These are phyloP conservation scores for Alternaria sp. DNA, from an alignment of 2,329 filamentous ascomycete genomes.

Conservation along the genomic window DNA sequence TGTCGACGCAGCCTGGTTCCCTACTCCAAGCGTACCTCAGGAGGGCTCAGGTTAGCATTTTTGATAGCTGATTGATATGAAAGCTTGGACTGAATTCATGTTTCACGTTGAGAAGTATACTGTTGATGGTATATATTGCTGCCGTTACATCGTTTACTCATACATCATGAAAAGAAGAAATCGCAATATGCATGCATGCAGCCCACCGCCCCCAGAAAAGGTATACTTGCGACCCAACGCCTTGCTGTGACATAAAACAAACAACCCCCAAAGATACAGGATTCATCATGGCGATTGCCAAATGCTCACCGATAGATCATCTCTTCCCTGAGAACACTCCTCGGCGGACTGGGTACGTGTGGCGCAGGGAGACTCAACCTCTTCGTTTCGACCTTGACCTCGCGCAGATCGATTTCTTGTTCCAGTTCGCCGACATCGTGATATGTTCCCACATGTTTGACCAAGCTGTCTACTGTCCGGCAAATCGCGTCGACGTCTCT, in stretches of 20 bases:
- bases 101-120: not conserved
- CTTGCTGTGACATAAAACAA: not conserved
- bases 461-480: conserved; percentile 42
- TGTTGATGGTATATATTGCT: not conserved
- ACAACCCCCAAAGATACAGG: not conserved
- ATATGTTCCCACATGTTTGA: conserved; percentile 45
- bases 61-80: not conserved
- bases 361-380: conserved; percentile 30
- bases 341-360: conserved; percentile 17
- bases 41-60: not conserved
- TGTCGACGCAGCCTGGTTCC: not conserved
- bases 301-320: conserved; percentile 21
- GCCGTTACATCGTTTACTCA: not conserved
- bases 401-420: conserved; percentile 39
- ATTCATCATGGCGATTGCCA: not conserved
- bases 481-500: conserved; percentile 46
- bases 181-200: not conserved
- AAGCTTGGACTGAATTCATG: not conserved
- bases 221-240: not conserved
- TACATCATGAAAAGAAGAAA: not conserved
- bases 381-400: conserved; percentile 28
- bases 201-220: not conserved
- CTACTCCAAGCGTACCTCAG: not conserved
- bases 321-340: conserved; percentile 18
- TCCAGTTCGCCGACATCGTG: conserved; percentile 44